Base-by-base conservation (phyloP, 208 protist genomes). In the Lotmaria passim region DNA sequence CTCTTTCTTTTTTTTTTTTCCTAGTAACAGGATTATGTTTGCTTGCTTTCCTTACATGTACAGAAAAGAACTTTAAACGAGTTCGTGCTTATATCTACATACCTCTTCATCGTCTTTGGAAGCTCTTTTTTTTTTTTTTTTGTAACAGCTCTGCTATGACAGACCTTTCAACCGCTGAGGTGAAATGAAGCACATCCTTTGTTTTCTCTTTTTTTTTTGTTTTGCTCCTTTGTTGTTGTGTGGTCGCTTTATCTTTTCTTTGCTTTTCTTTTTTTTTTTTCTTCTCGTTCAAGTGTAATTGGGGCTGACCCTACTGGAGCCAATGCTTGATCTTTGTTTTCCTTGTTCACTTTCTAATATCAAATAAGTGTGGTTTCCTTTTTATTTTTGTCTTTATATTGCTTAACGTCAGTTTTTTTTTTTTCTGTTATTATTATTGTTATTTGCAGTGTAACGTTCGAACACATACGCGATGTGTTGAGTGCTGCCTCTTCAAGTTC, bases 1-100 rank as follows among this genome's bases (percentile, higher is more conserved):
- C 14, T 58, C 28, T 46, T 24, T 12, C 36, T 26, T 33, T 5
- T 48, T 63, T 63, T 21, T 48, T 50, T 33, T 10, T 30, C 12
- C 34, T 1, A 19, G n/a, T 46, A 1, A 15, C 15, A 31, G 21
- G 0, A 12, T 33, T 36, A 24, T 63, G 30, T 34, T 5, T 48
- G 57, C 30, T 24, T 31, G 47, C 17, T 51, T 58, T 58, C 55
- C 26, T 66, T 55, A 41, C 36, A 41, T 7, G 7, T 41, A 15
- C 36, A 15, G 10, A 41, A 41, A 12, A 41, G 36, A 41, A 41
- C 7, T 41, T 12, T 41, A 15, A n/a, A n/a, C n/a, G n/a, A n/a
- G n/a, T 50, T 26, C 23, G 23, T 19, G 38, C 7, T 57, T 6
- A 28, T 31, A 55, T 36, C 34, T 12, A 17, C 36, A n/a, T 33